A percentile compares a stretch with the other conserved stretches of the same genome.
Evolutionary conservation across 768 basidiomycete species (phyloP).

Genomic region (Leccinum variicolor): DNA sequence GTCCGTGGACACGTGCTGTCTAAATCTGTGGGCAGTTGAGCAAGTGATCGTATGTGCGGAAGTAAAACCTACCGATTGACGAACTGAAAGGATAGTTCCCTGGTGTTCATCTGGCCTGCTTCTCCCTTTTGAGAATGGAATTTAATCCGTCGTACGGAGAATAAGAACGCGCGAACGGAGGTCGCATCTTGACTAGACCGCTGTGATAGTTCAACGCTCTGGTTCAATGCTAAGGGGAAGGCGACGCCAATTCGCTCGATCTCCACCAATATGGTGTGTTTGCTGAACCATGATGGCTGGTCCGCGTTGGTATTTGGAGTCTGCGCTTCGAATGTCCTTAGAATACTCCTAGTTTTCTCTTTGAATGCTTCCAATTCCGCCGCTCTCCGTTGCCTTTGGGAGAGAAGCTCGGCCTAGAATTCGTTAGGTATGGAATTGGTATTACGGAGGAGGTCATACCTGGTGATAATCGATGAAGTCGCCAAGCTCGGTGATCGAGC

Average conservation of each 20-base stretch:
- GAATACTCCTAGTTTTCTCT: slow-evolving; percentile 69
- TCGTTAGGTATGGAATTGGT: slow-evolving; percentile 7
- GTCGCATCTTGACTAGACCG: slow-evolving; percentile 37
- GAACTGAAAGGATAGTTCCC: slow-evolving; percentile 81
- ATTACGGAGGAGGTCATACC: slow-evolving; percentile 36
- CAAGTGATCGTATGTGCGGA: background rate
- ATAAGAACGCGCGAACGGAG: slow-evolving; percentile 76
- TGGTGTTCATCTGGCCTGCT: slow-evolving; percentile 71
- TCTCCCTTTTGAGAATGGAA: slow-evolving; percentile 76
- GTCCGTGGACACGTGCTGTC: slow-evolving; percentile 65
- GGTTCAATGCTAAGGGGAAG: slow-evolving; percentile 73
- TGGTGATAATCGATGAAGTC: slow-evolving; percentile 87
- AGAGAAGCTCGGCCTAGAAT: slow-evolving; percentile 66
- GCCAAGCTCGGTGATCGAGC: slow-evolving; percentile 85
- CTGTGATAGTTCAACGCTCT: slow-evolving; percentile 49
- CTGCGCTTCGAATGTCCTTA: slow-evolving; percentile 71
- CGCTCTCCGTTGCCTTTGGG: slow-evolving; percentile 71
- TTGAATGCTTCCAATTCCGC: slow-evolving; percentile 80
- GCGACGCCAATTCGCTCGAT: slow-evolving; percentile 81
- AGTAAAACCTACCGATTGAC: slow-evolving; percentile 55
- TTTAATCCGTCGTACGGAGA: slow-evolving; percentile 71
- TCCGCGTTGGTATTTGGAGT: slow-evolving; percentile 24
- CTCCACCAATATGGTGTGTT: slow-evolving; percentile 51
- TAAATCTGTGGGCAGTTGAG: slow-evolving; percentile 54
- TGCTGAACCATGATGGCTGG: slow-evolving; percentile 51